These are phyloP conservation scores for Coniochaeta hoffmannii DNA, from an alignment of 2,329 filamentous ascomycete species.

Conservation along the genomic window DNA sequence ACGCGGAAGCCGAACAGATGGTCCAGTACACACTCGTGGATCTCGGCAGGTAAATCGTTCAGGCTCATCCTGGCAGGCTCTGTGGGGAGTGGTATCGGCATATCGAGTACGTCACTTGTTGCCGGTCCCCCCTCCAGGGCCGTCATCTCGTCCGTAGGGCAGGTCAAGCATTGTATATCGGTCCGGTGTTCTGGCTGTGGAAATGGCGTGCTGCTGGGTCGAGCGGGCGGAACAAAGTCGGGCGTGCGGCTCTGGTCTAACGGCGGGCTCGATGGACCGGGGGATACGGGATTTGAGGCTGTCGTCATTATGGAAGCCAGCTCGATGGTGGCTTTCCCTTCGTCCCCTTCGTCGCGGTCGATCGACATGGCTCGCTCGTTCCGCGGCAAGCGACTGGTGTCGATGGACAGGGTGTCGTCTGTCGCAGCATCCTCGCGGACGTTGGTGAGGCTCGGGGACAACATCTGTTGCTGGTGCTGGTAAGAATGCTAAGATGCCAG, in stretches of 20 bases:
- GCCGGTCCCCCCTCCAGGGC: slow-evolving; percentile 15
- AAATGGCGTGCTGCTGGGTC: slow-evolving; percentile 55
- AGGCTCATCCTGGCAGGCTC: slow-evolving; percentile 29
- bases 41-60: slow-evolving; percentile 56
- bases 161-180: slow-evolving; percentile 32
- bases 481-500: not conserved
- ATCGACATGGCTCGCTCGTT: slow-evolving; percentile 16
- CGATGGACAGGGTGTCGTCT: slow-evolving; percentile 17
- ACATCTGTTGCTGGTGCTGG: slow-evolving; percentile 12
- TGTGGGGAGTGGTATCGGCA: slow-evolving; percentile 10
- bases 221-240: slow-evolving; percentile 41
- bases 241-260: slow-evolving; percentile 37
- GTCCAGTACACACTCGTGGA: slow-evolving; percentile 66
- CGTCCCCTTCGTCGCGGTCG: slow-evolving; percentile 19
- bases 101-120: slow-evolving; percentile 17
- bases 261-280: slow-evolving; percentile 44
- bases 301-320: slow-evolving; percentile 37
- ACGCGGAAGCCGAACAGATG: slow-evolving; percentile 63
- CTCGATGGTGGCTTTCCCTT: slow-evolving; percentile 32
- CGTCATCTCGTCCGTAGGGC: slow-evolving; percentile 22
- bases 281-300: slow-evolving; percentile 47
- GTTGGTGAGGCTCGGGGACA: slow-evolving; percentile 10
- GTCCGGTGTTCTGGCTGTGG: slow-evolving; percentile 45
- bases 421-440: slow-evolving; percentile 14
- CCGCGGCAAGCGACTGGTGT: slow-evolving; percentile 17